Evolutionary conservation across 331 rosid species (phyloP).

Genomic region (Erythrophleum ivorense): DNA sequence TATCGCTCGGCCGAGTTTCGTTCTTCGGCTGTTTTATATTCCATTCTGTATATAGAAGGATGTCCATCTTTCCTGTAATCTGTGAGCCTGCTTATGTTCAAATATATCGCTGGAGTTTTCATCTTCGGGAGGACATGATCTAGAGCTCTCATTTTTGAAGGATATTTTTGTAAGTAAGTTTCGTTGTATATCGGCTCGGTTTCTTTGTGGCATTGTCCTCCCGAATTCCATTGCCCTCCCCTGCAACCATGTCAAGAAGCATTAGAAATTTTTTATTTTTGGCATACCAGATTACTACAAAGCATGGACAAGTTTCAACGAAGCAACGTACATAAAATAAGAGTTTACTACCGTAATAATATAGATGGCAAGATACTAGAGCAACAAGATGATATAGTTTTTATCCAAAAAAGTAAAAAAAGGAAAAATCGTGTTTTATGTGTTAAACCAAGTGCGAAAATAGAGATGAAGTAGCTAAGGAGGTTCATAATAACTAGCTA

Average conservation of each 20-base stretch:
- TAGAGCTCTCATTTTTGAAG: constrained; percentile 85
- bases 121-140: constrained; percentile 66
- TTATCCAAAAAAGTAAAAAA: too few relatives aligned
- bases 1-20: constrained; percentile 53
- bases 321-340: too few relatives aligned
- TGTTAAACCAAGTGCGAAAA: constrained; percentile 20
- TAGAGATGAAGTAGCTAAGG: constrained; percentile 8
- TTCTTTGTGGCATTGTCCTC: constrained; percentile 90
- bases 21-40: constrained; percentile 64
- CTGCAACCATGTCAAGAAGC: constrained; percentile 57
- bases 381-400: neutral
- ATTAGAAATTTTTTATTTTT: constrained; percentile 1
- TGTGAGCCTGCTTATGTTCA: constrained; percentile 88
- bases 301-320: neutral
- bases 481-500: too few relatives aligned
- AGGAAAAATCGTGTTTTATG: neutral
- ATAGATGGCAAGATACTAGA: constrained; percentile 6
- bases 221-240: constrained; percentile 97
- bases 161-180: constrained; percentile 62
- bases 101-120: constrained; percentile 71
- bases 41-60: constrained; percentile 85
- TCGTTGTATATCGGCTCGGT: constrained; percentile 69
- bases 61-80: constrained; percentile 89
- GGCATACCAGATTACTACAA: neutral
- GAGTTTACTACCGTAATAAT: constrained; percentile 4